Base-by-base conservation (phyloP, 2,329 filamentous ascomycete genomes). In the Drechslerella dactyloides region DNA sequence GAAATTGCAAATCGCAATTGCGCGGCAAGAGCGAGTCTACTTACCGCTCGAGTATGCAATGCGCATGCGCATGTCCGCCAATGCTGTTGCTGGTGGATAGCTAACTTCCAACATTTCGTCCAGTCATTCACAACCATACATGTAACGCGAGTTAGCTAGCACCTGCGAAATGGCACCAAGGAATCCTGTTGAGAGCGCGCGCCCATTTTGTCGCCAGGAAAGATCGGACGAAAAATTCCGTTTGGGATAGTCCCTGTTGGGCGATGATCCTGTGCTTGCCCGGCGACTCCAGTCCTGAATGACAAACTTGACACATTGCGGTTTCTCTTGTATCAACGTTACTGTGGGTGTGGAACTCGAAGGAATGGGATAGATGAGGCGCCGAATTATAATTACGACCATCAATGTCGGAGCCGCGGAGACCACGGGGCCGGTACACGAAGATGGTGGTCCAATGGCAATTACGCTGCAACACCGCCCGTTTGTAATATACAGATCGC, bases 141-240 rank as follows among this genome's bases (percentile, higher is more conserved):
- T 19, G 17, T 51, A 13, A 51, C 11, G 46, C 4, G 7, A 2
- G 17, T n/a, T 19, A 7, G n/a, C 19, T 17, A 48, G 19, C 37
- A 42, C n/a, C n/a, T 42, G 33, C 33, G n/a, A n/a, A 42, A 42
- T 13, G 5, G 37, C 15, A 6, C 37, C 37, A 42, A 42, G 37
- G 37, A 42, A 6, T 17, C 13, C 11, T 42, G 5, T 51, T n/a
- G n/a, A n/a, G 46, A 51, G 19, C 11, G 46, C 11, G 35, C 52
- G 54, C 44, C 46, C 42, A n/a, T 57, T 69, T 48, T 35, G 33
- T 40, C 46, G 56, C 57, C 57, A 44, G 57, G 24, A 69, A 69
- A 69, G 65, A 69, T 69, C 57, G 60, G 65, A 69, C 35, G 65
- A 69, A 69, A 42, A 42, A 63, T 63, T 63, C 53, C 35, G 30